Evolutionary conservation across 257 asterid species (phyloP).

Genomic region (Ilex asprella): DNA sequence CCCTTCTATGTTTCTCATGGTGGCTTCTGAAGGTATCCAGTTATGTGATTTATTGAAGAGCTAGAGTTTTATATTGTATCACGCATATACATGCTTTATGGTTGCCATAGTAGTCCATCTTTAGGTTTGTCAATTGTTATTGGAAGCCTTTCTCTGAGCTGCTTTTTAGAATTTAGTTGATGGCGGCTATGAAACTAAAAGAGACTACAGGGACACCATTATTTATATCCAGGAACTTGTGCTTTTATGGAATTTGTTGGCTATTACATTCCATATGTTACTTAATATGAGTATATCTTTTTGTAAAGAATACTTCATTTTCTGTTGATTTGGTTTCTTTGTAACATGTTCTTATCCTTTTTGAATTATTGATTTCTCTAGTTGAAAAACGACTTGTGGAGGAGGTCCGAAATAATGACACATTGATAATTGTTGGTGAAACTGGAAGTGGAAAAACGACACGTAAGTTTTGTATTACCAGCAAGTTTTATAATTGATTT

Average conservation of each 20-base stretch:
- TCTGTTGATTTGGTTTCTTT: not conserved
- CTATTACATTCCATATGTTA: not conserved
- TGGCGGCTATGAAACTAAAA: not conserved
- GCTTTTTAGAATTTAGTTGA: not conserved
- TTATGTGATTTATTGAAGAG: too few relatives aligned
- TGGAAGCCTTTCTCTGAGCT: too few relatives aligned
- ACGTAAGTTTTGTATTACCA: constrained; percentile 47
- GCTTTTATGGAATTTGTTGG: not conserved
- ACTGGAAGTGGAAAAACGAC: constrained; percentile 99
- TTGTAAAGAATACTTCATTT: not conserved
- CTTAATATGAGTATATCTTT: not conserved
- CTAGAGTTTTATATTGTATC: too few relatives aligned
- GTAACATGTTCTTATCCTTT: too few relatives aligned
- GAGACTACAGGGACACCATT: not conserved
- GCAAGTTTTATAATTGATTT: not conserved
- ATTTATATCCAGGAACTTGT: not conserved
- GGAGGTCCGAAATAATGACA: constrained; percentile 67
- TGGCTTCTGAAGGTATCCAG: too few relatives aligned
- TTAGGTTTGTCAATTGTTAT: too few relatives aligned
- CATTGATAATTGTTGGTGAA: constrained; percentile 91
- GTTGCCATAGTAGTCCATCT: too few relatives aligned
- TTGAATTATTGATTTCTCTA: constrained; percentile 19
- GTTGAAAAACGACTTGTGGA: constrained; percentile 79
- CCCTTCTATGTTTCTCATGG: too few relatives aligned
- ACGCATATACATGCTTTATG: too few relatives aligned